These are phyloP conservation scores for Torrubiella hemipterigena DNA, from an alignment of 2,329 filamentous ascomycete species.

Conservation along the genomic window DNA sequence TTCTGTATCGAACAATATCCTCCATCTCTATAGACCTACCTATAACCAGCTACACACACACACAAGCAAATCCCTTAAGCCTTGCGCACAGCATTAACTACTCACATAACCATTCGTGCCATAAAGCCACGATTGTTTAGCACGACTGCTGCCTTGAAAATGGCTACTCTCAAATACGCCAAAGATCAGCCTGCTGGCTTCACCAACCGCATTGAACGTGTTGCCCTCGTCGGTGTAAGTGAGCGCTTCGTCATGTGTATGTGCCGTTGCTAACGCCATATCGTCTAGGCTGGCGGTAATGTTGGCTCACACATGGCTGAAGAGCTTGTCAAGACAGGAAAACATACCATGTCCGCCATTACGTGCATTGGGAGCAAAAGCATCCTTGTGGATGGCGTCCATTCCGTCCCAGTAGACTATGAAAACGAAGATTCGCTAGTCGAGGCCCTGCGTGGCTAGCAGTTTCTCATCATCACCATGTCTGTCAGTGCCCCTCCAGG, in stretches of 20 bases:
- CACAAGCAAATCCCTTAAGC: too few species aligned
- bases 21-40: too few species aligned
- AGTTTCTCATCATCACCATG: slow-evolving; percentile 42
- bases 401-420: slow-evolving; percentile 29
- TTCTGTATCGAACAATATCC: too few species aligned
- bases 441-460: slow-evolving; percentile 35
- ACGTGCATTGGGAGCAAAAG: slow-evolving; percentile 30
- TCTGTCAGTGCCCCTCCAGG: slow-evolving; percentile 24
- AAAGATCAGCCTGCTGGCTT: slow-evolving; percentile 24
- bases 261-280: slow-evolving; percentile 5
- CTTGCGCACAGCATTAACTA: too few species aligned
- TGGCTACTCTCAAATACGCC: slow-evolving; percentile 17
- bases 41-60: too few species aligned
- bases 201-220: slow-evolving; percentile 26
- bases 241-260: background rate
- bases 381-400: slow-evolving; percentile 30
- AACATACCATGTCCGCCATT: slow-evolving; percentile 39
- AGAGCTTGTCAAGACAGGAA: slow-evolving; percentile 33
- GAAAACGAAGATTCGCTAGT: slow-evolving; percentile 28
- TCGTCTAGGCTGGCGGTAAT: slow-evolving; percentile 23
- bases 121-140: too few species aligned
- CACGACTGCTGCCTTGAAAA: background rate
- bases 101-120: too few species aligned
- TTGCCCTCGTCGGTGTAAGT: slow-evolving; percentile 36
- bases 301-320: slow-evolving; percentile 26